phyloP scores from a whole-genome alignment of 2,329 filamentous ascomycete genomes.

The Didymella pomorum region DNA sequence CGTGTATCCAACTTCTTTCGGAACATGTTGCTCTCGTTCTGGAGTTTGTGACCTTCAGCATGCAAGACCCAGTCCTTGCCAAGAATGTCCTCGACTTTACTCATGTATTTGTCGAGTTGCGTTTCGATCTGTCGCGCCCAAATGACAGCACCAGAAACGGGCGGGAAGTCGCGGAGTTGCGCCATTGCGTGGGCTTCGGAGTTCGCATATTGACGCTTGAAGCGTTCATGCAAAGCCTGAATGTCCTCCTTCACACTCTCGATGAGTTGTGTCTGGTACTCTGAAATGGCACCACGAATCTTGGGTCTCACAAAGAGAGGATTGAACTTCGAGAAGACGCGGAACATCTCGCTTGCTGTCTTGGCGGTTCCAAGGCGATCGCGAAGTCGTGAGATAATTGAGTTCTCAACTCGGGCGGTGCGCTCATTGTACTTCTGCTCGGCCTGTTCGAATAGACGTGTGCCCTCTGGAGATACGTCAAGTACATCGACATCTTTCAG shows the following conservation, averaged over 20 bases:
- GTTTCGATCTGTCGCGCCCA: conserved; percentile 98
- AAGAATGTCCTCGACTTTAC: conserved; percentile 97
- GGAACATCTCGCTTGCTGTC: conserved; percentile 99
- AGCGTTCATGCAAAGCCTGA: conserved; percentile 88
- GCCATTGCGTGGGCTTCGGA: conserved; percentile 99
- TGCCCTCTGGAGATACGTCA: conserved; percentile 89
- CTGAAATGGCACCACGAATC: conserved; percentile 95
- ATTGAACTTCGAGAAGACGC: conserved; percentile 99
- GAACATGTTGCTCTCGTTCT: conserved; percentile 90
- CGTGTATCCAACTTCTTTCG: conserved; percentile 94
- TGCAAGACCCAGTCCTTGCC: conserved; percentile 95
- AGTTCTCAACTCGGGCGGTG: conserved; percentile 96
- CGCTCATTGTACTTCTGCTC: conserved; percentile 98
- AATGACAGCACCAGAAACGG: conserved; percentile 95
- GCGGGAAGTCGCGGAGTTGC: conserved; percentile 91
- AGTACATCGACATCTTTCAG: conserved; percentile 94
- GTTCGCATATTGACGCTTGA: conserved; percentile 98
- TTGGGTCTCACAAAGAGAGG: conserved; percentile 98
- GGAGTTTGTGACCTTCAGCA: conserved; percentile 91
- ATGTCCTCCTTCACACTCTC: conserved; percentile 98
- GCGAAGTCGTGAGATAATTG: conserved; percentile 92
- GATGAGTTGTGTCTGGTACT: conserved; percentile 98
- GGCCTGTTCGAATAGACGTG: conserved; percentile 88
- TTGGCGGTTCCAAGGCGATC: conserved; percentile 95
- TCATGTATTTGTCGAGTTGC: conserved; percentile 96